Base-by-base conservation (phyloP, 2,329 filamentous ascomycete species). In the Chalaropsis thielavioides region DNA sequence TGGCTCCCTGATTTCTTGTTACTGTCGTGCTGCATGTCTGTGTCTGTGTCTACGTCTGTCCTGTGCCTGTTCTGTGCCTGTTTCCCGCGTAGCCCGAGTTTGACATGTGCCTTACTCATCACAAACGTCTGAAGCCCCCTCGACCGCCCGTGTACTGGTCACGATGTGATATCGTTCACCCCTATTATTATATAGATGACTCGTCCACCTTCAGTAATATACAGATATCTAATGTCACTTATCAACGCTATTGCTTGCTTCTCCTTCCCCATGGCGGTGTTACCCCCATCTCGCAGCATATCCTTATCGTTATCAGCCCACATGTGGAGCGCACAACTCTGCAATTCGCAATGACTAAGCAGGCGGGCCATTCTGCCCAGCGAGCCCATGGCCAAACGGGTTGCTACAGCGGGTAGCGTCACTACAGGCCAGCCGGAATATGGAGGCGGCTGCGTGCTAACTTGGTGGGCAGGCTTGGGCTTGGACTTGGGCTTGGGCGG, bases 391-490 rank as follows among this genome's bases (percentile, higher is more conserved):
- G 46, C 19, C 46, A 24, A 11, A 51, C 19, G 46, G 46, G 19
- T 19, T 24, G 24, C 24, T 19, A 35, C 3, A 3, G 3, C 31
- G 7, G 49, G 49, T 56, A 13, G 24, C 13, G 8, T 56, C 13
- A 35, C 51, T 56, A 56, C 31, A 63, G 46, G 38, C 35, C 59
- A 67, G 58, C 66, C 46, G 49, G 66, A 67, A 64, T 67, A 63
- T 67, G 66, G 66, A 67, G 63, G 63, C 41, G 8, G 38, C 40
- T n/a, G n/a, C n/a, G n/a, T n/a, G n/a, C n/a, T n/a, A n/a, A n/a
- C n/a, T n/a, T n/a, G 31, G 27, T 38, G 49, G 58, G 54, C 51
- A 38, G 22, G 44, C 24, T 13, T 8, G 58, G 61, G 27, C 35
- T 19, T 10, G 22, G 15, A 13, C 13, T 7, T 54, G 19, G 15